A percentile compares a stretch with the other conserved stretches of the same genome.
These are phyloP conservation scores for Candida koratica DNA, from an alignment of 805 yeast species.

Conservation along the genomic window DNA sequence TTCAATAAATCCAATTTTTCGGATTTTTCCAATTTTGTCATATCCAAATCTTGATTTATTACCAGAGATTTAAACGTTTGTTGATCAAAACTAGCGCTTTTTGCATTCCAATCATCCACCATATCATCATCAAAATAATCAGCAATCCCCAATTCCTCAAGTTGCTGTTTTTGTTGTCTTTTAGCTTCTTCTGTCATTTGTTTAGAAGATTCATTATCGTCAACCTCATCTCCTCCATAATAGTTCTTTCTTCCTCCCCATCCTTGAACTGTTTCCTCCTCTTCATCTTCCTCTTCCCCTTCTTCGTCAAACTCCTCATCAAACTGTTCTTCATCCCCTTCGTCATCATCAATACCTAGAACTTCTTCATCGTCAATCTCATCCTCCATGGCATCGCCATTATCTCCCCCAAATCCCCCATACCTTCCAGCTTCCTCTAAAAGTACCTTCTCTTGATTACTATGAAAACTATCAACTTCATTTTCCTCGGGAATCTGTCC, in stretches of 20 bases:
- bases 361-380: conserved; percentile 52
- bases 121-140: conserved; percentile 64
- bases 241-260: conserved; percentile 47
- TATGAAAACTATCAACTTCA: conserved; percentile 68
- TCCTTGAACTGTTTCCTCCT: conserved; percentile 29
- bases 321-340: conserved; percentile 33
- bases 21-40: conserved; percentile 42
- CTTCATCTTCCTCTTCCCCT: conserved; percentile 24
- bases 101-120: conserved; percentile 73
- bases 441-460: conserved; percentile 53
- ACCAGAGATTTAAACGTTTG: conserved; percentile 20
- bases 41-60: conserved; percentile 32
- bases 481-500: conserved; percentile 42
- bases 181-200: conserved; percentile 85
- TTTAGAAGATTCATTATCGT: conserved; percentile 72
- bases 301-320: conserved; percentile 35
- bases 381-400: conserved; percentile 20
- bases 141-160: conserved; percentile 68
- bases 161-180: conserved; percentile 70
- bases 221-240: conserved; percentile 62
- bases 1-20: conserved; percentile 53
- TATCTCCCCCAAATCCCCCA: conserved; percentile 17
- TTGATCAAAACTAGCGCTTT: conserved; percentile 44
- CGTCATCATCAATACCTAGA: conserved; percentile 28
- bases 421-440: conserved; percentile 54